phyloP scores from a whole-genome alignment of 164 flowering plant species.

The Vitis rupestris region DNA sequence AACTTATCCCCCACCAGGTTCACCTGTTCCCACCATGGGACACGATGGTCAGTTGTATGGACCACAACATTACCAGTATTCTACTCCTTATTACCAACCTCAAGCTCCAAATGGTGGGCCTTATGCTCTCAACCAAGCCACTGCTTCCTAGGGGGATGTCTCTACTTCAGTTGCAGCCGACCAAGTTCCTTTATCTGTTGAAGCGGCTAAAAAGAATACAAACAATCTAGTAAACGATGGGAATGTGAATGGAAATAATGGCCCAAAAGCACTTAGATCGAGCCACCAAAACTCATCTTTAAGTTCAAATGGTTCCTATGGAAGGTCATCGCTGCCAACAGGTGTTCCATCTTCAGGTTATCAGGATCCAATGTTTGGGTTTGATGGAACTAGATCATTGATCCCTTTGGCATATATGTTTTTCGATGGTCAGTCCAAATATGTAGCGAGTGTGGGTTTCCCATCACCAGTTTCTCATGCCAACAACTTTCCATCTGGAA shows the following conservation, averaged over 20 bases:
- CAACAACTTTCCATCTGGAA: constrained; percentile 14
- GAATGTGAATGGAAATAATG: constrained; percentile 34
- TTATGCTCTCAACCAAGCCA: constrained; percentile 21
- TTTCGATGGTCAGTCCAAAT: constrained; percentile 37
- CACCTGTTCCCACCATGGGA: constrained; percentile 17
- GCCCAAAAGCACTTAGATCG: constrained; percentile 26
- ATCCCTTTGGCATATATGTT: constrained; percentile 44
- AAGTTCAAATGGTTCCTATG: too few species aligned
- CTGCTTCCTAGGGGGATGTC: constrained; percentile 30
- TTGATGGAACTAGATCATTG: not conserved
- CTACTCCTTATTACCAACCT: constrained; percentile 42
- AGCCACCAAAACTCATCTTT: constrained; percentile 9
- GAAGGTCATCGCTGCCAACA: too few species aligned
- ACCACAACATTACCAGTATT: constrained; percentile 64
- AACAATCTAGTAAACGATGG: constrained; percentile 26
- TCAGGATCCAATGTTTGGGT: too few species aligned
- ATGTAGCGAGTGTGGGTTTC: constrained; percentile 22
- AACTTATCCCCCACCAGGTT: too few species aligned
- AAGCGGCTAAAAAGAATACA: constrained; percentile 26
- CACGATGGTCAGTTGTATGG: constrained; percentile 65
- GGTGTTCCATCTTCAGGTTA: too few species aligned
- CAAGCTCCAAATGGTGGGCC: constrained; percentile 31
- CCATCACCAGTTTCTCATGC: constrained; percentile 2
- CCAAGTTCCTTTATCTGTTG: constrained; percentile 44
- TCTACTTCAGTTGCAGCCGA: constrained; percentile 42